Evolutionary conservation across 1,284 basidiomycete species (phyloP).

Genomic region (Tylopilus orsonianus): DNA sequence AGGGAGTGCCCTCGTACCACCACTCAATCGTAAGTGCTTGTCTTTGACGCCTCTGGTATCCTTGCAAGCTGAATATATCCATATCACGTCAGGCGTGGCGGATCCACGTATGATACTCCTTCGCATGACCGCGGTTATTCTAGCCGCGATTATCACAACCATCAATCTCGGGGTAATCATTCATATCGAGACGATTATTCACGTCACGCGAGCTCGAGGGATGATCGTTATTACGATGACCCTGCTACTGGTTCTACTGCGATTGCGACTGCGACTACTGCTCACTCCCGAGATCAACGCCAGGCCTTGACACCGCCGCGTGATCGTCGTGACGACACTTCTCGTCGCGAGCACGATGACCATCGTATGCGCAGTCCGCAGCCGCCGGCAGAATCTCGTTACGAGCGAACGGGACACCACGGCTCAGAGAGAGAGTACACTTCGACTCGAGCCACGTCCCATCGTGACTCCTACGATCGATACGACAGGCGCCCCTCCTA

Average conservation of each 20-base stretch:
- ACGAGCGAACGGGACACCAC: slow-evolving; percentile 40
- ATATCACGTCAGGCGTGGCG: slow-evolving; percentile 29
- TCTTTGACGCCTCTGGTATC: not conserved
- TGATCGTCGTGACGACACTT: slow-evolving; percentile 58
- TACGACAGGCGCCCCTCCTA: slow-evolving; percentile 51
- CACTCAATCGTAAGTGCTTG: slow-evolving; percentile 41
- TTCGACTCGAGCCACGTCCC: slow-evolving; percentile 48
- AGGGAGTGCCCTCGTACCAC: slow-evolving; percentile 74
- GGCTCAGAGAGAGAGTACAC: slow-evolving; percentile 47
- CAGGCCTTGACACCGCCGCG: slow-evolving; percentile 59
- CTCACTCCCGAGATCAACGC: slow-evolving; percentile 52
- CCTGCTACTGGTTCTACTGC: too few relatives aligned
- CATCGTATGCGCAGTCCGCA: slow-evolving; percentile 53
- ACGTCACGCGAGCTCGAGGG: slow-evolving; percentile 44
- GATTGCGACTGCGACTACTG: slow-evolving; percentile 48
- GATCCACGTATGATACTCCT: slow-evolving; percentile 44
- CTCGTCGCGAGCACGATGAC: slow-evolving; percentile 67
- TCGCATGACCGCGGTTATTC: slow-evolving; percentile 53
- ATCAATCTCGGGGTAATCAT: slow-evolving; percentile 43
- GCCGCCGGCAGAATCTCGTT: slow-evolving; percentile 40
- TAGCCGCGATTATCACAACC: slow-evolving; percentile 47
- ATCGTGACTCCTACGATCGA: slow-evolving; percentile 56
- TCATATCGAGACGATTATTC: slow-evolving; percentile 48
- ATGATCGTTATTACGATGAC: slow-evolving; percentile 56
- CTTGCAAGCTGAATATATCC: slow-evolving; percentile 1